phyloP scores from a whole-genome alignment of 2,329 filamentous ascomycete species.

The Sclerotinia sclerotiorum region DNA sequence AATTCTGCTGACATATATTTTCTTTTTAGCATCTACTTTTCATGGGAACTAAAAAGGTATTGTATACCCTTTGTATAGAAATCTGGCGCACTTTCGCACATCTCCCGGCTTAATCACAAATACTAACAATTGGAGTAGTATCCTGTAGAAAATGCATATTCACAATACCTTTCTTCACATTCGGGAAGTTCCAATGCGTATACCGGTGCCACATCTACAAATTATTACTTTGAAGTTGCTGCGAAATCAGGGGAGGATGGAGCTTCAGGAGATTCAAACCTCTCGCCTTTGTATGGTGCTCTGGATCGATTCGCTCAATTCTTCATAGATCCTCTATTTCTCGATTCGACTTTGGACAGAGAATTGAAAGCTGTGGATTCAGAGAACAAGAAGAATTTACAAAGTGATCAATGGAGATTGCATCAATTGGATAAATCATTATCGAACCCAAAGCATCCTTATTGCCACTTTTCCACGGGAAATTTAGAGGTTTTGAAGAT shows the following conservation, averaged over 20 bases:
- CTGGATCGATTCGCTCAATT: conserved; percentile 75
- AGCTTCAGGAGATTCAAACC: conserved; percentile 52
- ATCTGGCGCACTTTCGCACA: conserved; percentile 14
- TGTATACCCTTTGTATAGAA: conserved; percentile 13
- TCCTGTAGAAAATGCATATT: conserved; percentile 92
- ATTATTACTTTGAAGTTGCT: conserved; percentile 96
- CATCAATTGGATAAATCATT: conserved; percentile 70
- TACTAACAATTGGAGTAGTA: conserved; percentile 54
- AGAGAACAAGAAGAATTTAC: conserved; percentile 78
- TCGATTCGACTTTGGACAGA: conserved; percentile 67
- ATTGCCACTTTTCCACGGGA: conserved; percentile 72
- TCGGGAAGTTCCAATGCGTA: conserved; percentile 95
- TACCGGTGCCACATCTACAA: conserved; percentile 88
- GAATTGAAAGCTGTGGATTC: conserved; percentile 73
- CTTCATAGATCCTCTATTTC: conserved; percentile 69
- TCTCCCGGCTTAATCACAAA: conserved; percentile 14
- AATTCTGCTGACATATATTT: conserved; percentile 50
- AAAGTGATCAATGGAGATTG: conserved; percentile 70
- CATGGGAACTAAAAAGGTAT: conserved; percentile 94
- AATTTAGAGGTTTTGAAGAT: conserved; percentile 70
- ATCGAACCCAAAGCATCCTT: conserved; percentile 68
- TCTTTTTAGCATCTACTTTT: conserved; percentile 61
- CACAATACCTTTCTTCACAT: conserved; percentile 84
- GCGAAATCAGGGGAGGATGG: conserved; percentile 74
- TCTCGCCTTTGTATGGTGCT: conserved; percentile 68